Conservation (phyloP, 768 basidiomycete species). For the Podaxis pistillaris region DNA sequence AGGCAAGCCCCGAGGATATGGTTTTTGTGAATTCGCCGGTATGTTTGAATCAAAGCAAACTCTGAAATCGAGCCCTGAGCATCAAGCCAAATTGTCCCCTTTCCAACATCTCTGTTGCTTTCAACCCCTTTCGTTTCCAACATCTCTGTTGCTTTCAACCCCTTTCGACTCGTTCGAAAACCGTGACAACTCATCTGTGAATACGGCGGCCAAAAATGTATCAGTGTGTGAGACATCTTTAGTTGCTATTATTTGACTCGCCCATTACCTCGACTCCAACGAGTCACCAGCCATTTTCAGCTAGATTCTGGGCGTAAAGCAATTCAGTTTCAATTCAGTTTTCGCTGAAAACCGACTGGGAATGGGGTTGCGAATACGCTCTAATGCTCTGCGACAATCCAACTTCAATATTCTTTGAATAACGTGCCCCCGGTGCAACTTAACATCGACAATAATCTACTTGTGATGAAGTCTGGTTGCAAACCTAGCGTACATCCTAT, state of each 20-base stretch:
- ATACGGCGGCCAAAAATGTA: background rate
- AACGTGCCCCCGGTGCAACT: too few relatives aligned
- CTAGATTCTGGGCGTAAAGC: too few relatives aligned
- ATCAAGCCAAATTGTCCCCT: slow-evolving; percentile 37
- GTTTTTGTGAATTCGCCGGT: slow-evolving; percentile 93
- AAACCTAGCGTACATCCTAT: too few relatives aligned
- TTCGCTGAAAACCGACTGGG: too few relatives aligned
- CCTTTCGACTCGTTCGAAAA: background rate
- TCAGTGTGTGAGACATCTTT: background rate
- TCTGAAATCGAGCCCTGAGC: slow-evolving; percentile 21
- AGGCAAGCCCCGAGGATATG: slow-evolving; percentile 93
- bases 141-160: slow-evolving; percentile 22
- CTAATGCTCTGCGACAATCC: too few relatives aligned
- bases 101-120: slow-evolving; percentile 4
- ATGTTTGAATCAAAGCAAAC: slow-evolving; percentile 36
- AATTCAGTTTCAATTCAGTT: too few relatives aligned
- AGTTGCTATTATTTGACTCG: slow-evolving; percentile 7
- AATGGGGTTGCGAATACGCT: too few relatives aligned
- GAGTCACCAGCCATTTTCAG: too few relatives aligned
- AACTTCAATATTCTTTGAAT: too few relatives aligned
- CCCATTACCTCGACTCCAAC: too few relatives aligned
- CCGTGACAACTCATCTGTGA: background rate
- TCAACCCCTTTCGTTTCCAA: slow-evolving; percentile 13
- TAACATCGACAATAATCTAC: too few relatives aligned
- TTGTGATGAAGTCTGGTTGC: too few relatives aligned